Evolutionary conservation across 495 filamentous ascomycete genomes (phyloP).

Genomic region (Trichodelitschia bisporula): DNA sequence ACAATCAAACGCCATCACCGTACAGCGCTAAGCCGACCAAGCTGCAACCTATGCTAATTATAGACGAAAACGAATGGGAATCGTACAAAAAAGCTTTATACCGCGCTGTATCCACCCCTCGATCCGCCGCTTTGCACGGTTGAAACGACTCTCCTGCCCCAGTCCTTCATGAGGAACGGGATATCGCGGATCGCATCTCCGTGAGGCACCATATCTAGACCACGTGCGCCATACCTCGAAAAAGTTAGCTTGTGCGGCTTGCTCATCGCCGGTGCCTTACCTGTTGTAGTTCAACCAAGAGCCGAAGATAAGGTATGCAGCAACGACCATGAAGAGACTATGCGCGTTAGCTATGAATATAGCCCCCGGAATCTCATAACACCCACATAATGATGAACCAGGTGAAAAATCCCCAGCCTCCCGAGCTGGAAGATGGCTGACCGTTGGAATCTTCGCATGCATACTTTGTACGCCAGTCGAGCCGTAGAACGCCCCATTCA

Average conservation of each 20-base stretch:
- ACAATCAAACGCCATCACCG: too few species aligned
- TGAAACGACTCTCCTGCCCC: slow-evolving; percentile 48
- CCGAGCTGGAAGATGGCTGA: slow-evolving; percentile 5
- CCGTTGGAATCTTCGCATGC: slow-evolving; percentile 48
- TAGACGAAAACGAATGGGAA: background rate
- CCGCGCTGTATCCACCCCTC: slow-evolving; percentile 82
- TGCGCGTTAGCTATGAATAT: slow-evolving; percentile 1
- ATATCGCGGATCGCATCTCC: slow-evolving; percentile 77
- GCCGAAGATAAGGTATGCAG: slow-evolving; percentile 89
- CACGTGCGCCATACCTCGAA: slow-evolving; percentile 80
- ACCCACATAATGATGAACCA: slow-evolving; percentile 92
- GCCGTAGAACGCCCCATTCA: slow-evolving; percentile 28
- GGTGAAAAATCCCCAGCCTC: slow-evolving; percentile 82
- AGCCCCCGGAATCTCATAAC: slow-evolving; percentile 1
- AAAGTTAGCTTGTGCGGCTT: too few species aligned
- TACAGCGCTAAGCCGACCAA: too few species aligned
- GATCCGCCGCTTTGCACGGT: slow-evolving; percentile 59
- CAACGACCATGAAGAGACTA: slow-evolving; percentile 62
- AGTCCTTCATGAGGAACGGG: slow-evolving; percentile 82
- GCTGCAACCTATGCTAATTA: too few species aligned
- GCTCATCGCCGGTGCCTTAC: too few species aligned
- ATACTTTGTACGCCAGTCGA: slow-evolving; percentile 70
- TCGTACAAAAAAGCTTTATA: slow-evolving; percentile 25
- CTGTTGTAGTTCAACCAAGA: slow-evolving; percentile 98
- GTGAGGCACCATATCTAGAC: slow-evolving; percentile 89